Evolutionary conservation across 2,329 filamentous ascomycete genomes (phyloP).

Genomic region (Claviceps sp.): DNA sequence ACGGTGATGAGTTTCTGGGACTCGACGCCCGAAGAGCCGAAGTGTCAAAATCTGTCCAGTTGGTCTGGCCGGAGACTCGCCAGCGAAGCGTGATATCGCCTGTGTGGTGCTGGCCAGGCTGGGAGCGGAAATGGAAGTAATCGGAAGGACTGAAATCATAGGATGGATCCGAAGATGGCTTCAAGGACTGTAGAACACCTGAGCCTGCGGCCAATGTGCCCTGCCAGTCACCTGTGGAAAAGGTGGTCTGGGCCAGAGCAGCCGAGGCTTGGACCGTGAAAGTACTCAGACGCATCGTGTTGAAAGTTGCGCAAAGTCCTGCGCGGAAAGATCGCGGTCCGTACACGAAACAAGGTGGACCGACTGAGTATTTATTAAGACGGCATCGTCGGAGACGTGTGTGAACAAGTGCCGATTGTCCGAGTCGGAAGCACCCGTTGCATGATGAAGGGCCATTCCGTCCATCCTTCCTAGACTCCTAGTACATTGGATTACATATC

Average conservation of each 20-base stretch:
- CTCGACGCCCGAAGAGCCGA: constrained; percentile 14
- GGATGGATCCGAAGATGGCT: not conserved
- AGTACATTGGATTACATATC: too few species aligned
- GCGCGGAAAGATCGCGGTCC: too few species aligned
- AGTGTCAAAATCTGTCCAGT: constrained; percentile 36
- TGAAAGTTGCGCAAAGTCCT: not conserved
- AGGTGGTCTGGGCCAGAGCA: not conserved
- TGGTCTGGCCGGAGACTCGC: constrained; percentile 21
- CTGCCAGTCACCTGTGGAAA: constrained; percentile 1
- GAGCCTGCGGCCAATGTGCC: not conserved
- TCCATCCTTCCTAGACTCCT: too few species aligned
- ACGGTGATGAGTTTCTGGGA: constrained; percentile 8
- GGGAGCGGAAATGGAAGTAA: constrained; percentile 29
- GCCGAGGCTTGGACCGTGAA: not conserved
- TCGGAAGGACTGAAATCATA: constrained; percentile 41
- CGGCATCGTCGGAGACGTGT: too few species aligned
- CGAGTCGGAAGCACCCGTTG: too few species aligned
- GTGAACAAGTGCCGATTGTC: too few species aligned
- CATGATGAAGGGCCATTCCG: too few species aligned
- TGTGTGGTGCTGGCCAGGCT: constrained; percentile 42
- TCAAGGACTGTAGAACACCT: constrained; percentile 1
- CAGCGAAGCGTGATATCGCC: constrained; percentile 45
- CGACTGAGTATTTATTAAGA: not conserved
- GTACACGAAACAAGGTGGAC: not conserved
- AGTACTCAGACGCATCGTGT: not conserved